Percentiles rank a stretch among this genome's conserved stretches.
phyloP scores from a whole-genome alignment of 306 rosid species.

The Quercus aquifolioides region DNA sequence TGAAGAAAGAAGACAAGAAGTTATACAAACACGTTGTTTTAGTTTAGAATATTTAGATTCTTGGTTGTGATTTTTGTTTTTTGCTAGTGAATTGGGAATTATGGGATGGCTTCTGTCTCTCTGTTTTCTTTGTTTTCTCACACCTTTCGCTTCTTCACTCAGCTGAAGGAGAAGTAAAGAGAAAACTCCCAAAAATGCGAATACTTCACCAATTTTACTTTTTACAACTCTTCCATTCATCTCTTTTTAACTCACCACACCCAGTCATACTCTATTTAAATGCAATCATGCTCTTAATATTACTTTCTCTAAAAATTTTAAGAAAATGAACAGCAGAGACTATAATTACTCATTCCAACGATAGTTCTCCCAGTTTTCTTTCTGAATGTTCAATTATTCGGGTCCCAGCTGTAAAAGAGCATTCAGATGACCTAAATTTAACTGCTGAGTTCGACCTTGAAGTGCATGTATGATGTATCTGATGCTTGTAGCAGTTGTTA shows the following conservation, averaged over 20 bases:
- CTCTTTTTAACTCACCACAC: constrained; percentile 7
- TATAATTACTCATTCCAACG: background rate
- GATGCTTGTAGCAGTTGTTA: too few relatives aligned
- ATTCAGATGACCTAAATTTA: too few relatives aligned
- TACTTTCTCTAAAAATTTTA: background rate
- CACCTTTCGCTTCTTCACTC: background rate
- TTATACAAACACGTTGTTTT: too few relatives aligned
- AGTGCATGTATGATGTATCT: too few relatives aligned
- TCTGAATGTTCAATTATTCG: too few relatives aligned
- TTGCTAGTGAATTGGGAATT: background rate
- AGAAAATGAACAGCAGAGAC: background rate
- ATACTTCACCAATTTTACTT: background rate
- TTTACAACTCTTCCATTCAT: background rate
- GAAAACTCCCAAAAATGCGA: background rate
- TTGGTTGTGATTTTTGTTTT: too few relatives aligned
- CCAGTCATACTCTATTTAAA: background rate
- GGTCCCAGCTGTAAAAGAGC: background rate
- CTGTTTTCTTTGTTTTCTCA: constrained; percentile 10
- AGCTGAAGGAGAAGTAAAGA: background rate
- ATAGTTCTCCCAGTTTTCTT: background rate
- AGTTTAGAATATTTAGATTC: too few relatives aligned
- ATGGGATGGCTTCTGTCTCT: constrained; percentile 4
- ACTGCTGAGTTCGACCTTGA: too few relatives aligned
- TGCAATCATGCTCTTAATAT: too few relatives aligned
- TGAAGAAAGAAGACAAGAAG: background rate